Conservation (phyloP, 257 asterid genomes). For the Solanum paucissectum region DNA sequence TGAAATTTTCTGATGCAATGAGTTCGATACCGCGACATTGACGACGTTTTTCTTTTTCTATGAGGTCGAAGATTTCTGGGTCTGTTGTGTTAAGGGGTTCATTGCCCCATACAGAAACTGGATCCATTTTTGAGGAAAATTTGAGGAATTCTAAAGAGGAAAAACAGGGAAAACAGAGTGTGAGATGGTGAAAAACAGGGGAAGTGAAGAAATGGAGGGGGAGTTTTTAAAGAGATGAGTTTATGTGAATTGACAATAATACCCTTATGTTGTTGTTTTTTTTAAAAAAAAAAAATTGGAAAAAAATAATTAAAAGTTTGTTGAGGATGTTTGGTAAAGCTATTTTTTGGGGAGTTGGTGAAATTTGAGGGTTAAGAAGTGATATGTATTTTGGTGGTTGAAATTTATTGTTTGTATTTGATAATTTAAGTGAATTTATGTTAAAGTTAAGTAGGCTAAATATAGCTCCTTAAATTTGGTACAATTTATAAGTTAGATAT, state of each 20-base stretch:
- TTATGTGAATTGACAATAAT: not conserved
- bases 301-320: not conserved
- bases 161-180: not conserved
- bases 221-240: not conserved
- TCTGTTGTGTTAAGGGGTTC: constrained; percentile 21
- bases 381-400: not conserved
- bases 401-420: not conserved
- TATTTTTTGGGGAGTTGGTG: not conserved
- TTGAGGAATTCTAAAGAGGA: not conserved
- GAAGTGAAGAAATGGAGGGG: not conserved
- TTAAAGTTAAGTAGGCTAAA: not conserved
- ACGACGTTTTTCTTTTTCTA: constrained; percentile 35
- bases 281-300: no score
- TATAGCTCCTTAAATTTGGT: not conserved
- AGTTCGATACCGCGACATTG: constrained; percentile 42
- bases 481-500: not conserved
- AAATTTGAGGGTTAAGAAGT: not conserved
- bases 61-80: constrained; percentile 36
- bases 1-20: constrained; percentile 78
- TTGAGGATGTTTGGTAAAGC: not conserved
- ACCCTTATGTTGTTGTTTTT: not conserved
- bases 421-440: not conserved
- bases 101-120: constrained; percentile 34
- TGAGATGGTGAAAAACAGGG: not conserved
- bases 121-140: constrained; percentile 18